Base-by-base conservation (phyloP, 202 grass and related monocot species). In the Schoenoplectus triqueter region DNA sequence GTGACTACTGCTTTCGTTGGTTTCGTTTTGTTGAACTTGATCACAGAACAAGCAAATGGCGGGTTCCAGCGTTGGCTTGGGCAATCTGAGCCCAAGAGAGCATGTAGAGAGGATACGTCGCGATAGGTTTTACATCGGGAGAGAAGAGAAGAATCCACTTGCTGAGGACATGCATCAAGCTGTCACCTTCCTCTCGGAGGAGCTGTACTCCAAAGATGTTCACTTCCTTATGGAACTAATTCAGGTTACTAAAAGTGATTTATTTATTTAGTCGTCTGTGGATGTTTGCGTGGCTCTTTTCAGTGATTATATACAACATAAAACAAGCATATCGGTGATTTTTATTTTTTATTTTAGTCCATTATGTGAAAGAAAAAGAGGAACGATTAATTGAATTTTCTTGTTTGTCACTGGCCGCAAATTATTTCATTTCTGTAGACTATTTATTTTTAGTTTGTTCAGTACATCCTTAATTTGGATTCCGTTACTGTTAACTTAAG, bases 151-250 rank as follows among this genome's bases (percentile, higher is more conserved):
- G 84, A 96, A 96, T 71, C 89, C 89, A 4, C 18, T 91, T 61
- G 84, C 91, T 17, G 93, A 95, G 66, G 93, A 95, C 87, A 40
- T 95, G 41, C 91, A 95, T 80, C 89, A 91, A 17, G 87, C 91
- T 1, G 91, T 93, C 0, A 93, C 45, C 77, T 93, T 87, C 81
- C 89, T 95, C 4, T 60, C 40, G 0, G 86, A 91, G 41, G 93
- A 95, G 61, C 81, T 93, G 51, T 95, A 95, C 87, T 93, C 93
- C 84, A 95, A 90, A 86, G 92, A 94, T 66, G 88, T 94, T 21
- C 92, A 94, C 66, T 94, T 92, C 45, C 92, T 94, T 72, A 94
- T 94, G 92, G 92, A 94, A 74, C 82, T 94, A 67, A 82, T 94
- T 41, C 91, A 93, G 91, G 91, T 90, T 6, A 18, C 31, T 13